Evolutionary conservation across 2,329 filamentous ascomycete genomes (phyloP).

Genomic region (Nemania bipapillata): DNA sequence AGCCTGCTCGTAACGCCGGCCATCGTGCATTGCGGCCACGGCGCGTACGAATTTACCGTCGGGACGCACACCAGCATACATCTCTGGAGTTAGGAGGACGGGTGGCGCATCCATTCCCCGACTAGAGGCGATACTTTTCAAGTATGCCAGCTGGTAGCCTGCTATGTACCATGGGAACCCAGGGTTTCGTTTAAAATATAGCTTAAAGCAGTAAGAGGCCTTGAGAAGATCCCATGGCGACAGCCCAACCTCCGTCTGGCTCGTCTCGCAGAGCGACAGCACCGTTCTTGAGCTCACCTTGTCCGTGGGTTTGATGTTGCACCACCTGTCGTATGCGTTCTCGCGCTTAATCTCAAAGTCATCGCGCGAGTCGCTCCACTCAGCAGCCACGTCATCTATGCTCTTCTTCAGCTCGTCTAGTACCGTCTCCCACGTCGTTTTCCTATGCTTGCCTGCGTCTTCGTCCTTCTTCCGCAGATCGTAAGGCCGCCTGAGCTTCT

Average conservation of each 20-base stretch:
- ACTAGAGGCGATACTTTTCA: conserved; percentile 57
- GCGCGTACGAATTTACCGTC: conserved; percentile 46
- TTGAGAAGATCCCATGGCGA: conserved; percentile 62
- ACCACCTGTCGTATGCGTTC: conserved; percentile 57
- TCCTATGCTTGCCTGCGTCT: conserved; percentile 28
- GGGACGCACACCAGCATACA: conserved; percentile 46
- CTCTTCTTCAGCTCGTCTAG: conserved; percentile 51
- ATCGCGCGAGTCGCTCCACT: conserved; percentile 51
- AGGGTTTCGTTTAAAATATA: conserved; percentile 46
- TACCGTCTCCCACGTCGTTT: conserved; percentile 48
- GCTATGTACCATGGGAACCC: conserved; percentile 61
- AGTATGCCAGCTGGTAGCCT: conserved; percentile 59
- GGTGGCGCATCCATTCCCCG: conserved; percentile 36
- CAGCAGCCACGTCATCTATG: conserved; percentile 46
- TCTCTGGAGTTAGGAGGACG: conserved; percentile 52
- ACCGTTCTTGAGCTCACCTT: conserved; percentile 45
- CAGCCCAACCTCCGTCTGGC: conserved; percentile 45
- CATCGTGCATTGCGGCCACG: conserved; percentile 39
- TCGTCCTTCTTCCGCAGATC: conserved; percentile 34
- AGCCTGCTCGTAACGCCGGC: conserved; percentile 32
- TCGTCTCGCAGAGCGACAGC: conserved; percentile 48
- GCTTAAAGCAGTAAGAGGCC: conserved; percentile 61
- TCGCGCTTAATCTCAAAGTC: conserved; percentile 48
- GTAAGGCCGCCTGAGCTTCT: conserved; percentile 46
- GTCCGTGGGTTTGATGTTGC: conserved; percentile 55